These are phyloP conservation scores for Phytomonas francai DNA, from an alignment of 208 protist species.

Conservation along the genomic window DNA sequence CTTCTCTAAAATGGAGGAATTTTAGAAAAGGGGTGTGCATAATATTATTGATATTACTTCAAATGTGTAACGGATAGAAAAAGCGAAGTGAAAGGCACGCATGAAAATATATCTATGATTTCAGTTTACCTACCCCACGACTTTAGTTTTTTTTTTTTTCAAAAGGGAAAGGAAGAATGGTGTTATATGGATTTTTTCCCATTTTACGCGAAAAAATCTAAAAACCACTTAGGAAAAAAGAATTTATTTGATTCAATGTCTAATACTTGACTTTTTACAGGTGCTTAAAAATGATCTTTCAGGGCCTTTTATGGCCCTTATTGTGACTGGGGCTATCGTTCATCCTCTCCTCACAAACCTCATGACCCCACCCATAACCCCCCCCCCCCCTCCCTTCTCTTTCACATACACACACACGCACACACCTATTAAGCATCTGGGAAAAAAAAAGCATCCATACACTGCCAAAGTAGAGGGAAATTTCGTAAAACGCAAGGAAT, in stretches of 20 bases:
- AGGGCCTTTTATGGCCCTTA: too few relatives aligned
- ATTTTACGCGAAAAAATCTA: constrained; percentile 1
- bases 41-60: background rate
- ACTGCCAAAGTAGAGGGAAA: too few relatives aligned
- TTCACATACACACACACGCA: constrained; percentile 8
- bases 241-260: too few relatives aligned
- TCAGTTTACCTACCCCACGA: too few relatives aligned
- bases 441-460: too few relatives aligned
- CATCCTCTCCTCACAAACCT: too few relatives aligned
- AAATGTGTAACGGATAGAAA: background rate
- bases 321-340: too few relatives aligned
- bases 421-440: background rate
- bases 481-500: too few relatives aligned
- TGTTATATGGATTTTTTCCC: constrained; percentile 4
- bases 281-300: too few relatives aligned
- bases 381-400: too few relatives aligned
- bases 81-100: background rate
- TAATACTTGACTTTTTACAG: too few relatives aligned
- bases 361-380: too few relatives aligned
- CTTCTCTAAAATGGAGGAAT: constrained; percentile 32
- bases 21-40: background rate
- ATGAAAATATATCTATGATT: background rate
- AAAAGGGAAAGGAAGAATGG: background rate
- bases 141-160: constrained; percentile 7
- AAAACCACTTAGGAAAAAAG: background rate